A percentile compares a stretch with the other conserved stretches of the same genome.
Conservation (phyloP, 805 yeast genomes). For the Schwanniomyces pseudopolymorphus region DNA sequence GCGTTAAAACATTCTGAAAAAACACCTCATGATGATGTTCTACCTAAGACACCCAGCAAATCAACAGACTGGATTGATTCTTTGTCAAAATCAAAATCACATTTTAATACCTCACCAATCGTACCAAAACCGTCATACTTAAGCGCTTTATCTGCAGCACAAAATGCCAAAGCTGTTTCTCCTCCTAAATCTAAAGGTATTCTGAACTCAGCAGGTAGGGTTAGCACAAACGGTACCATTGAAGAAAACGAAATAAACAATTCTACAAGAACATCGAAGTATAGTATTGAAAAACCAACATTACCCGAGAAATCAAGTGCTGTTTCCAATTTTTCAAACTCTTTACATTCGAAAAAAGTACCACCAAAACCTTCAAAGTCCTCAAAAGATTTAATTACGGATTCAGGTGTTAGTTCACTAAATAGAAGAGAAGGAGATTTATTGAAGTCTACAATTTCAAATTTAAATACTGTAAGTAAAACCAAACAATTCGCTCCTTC, state of each 20-base stretch:
- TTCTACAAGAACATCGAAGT: background rate
- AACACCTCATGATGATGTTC: background rate
- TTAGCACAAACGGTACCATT: no score
- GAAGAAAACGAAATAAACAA: background rate
- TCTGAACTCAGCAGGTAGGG: background rate
- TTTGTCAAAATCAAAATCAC: background rate
- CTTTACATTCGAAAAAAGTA: background rate
- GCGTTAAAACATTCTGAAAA: background rate
- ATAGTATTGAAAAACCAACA: background rate
- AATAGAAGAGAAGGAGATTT: background rate
- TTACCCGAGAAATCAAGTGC: background rate
- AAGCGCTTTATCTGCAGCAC: conserved; percentile 8
- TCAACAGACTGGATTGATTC: conserved; percentile 4
- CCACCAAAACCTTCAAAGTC: conserved; percentile 21
- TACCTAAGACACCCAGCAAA: background rate
- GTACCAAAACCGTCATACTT: conserved; percentile 13
- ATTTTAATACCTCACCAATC: conserved; percentile 1
- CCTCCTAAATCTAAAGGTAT: background rate
- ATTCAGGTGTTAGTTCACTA: no score
- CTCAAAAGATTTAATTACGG: conserved; percentile 6
- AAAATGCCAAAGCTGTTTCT: conserved; percentile 7
- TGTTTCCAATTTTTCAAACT: background rate
- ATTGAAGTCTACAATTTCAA: conserved; percentile 14
- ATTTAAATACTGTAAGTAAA: conserved; percentile 4
- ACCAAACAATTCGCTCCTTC: conserved; percentile 9